Evolutionary conservation across 2,329 filamentous ascomycete genomes (phyloP).

Genomic region (Colletotrichum sp.): DNA sequence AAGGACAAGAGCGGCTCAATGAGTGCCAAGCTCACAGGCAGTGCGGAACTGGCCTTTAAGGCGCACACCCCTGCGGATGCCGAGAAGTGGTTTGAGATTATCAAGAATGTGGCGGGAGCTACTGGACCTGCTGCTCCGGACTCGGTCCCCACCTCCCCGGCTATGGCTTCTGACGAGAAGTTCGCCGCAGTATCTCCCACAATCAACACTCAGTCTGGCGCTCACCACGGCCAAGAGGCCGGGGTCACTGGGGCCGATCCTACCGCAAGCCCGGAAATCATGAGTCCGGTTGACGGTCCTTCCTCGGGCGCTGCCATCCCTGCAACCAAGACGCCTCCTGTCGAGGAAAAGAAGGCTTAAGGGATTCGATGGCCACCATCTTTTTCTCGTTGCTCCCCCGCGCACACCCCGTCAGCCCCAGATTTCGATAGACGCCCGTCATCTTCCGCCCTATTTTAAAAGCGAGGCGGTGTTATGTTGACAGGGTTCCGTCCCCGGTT

Average conservation of each 20-base stretch:
- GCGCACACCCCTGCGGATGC: constrained; percentile 82
- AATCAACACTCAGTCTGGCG: constrained; percentile 21
- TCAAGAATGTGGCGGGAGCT: constrained; percentile 64
- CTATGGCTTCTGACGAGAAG: constrained; percentile 30
- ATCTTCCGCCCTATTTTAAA: neutral
- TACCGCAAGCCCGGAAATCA: constrained; percentile 9
- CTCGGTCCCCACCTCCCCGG: constrained; percentile 35
- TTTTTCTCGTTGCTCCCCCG: neutral
- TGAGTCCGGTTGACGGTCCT: constrained; percentile 15
- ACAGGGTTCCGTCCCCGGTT: neutral
- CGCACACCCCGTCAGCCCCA: neutral
- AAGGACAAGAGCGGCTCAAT: constrained; percentile 87
- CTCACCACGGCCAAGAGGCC: constrained; percentile 49
- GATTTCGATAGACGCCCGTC: neutral
- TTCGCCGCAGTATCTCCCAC: constrained; percentile 20
- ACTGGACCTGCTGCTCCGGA: constrained; percentile 38
- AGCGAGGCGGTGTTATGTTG: constrained; percentile 10
- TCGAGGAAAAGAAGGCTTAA: constrained; percentile 13
- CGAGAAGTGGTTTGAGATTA: constrained; percentile 81
- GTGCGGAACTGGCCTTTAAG: constrained; percentile 84
- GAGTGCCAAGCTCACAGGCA: constrained; percentile 79
- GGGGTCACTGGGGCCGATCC: constrained; percentile 43
- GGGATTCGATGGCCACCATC: neutral
- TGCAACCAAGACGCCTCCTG: neutral
- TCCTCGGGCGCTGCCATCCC: neutral